These are phyloP conservation scores for Orbilia oligospora DNA, from an alignment of 2,329 filamentous ascomycete genomes.

Conservation along the genomic window DNA sequence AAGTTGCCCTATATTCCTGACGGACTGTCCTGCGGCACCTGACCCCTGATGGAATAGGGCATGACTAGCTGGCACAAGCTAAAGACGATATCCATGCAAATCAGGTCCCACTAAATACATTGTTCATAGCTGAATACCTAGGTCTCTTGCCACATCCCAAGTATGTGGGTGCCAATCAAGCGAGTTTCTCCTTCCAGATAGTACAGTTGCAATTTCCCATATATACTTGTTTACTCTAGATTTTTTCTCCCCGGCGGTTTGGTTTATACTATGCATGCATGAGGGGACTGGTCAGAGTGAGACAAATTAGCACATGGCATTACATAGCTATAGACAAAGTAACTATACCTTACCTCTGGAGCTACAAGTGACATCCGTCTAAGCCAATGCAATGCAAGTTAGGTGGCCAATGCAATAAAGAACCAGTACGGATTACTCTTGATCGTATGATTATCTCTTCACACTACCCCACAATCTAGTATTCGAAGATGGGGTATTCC, in stretches of 20 bases:
- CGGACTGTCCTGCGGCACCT: not conserved
- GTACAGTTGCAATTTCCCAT: not conserved
- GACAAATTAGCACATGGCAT: constrained; percentile 40
- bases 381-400: constrained; percentile 7
- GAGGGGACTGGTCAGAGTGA: not conserved
- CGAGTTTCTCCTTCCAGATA: not conserved
- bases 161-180: not conserved
- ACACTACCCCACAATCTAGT: constrained; percentile 32
- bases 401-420: constrained; percentile 42
- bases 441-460: constrained; percentile 17
- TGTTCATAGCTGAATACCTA: not conserved
- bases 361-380: constrained; percentile 28
- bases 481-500: constrained; percentile 27
- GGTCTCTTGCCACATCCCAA: not conserved
- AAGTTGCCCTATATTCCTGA: not conserved
- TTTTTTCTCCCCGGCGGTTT: constrained; percentile 8
- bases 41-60: constrained; percentile 14
- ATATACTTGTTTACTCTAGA: constrained; percentile 37
- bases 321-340: constrained; percentile 2
- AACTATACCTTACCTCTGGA: not conserved
- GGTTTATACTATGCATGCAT: not conserved
- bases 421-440: not conserved
- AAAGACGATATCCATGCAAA: constrained; percentile 23
- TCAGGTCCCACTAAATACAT: constrained; percentile 11
- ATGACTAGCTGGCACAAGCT: not conserved